A percentile compares a stretch with the other conserved stretches of the same genome.
These are phyloP conservation scores for Penicillium sp. DNA, from an alignment of 2,329 filamentous ascomycete species.

Conservation along the genomic window DNA sequence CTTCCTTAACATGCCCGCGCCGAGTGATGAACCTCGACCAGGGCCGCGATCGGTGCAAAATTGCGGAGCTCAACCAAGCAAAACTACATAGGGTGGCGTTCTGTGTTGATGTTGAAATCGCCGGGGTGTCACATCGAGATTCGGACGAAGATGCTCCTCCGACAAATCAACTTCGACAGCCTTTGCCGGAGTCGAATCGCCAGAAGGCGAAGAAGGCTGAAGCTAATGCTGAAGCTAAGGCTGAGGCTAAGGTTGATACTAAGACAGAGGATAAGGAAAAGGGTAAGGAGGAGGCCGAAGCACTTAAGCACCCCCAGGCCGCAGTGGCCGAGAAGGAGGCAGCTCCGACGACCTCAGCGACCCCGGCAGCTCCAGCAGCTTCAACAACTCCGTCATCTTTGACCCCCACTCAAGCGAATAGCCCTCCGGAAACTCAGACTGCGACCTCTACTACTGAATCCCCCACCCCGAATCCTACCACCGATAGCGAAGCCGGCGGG, in stretches of 20 bases:
- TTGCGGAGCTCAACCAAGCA: constrained; percentile 74
- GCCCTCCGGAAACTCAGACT: constrained; percentile 4
- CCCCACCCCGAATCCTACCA: constrained; percentile 3
- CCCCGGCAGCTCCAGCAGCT: background rate
- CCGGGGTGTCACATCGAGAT: constrained; percentile 80
- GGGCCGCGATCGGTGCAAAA: constrained; percentile 73
- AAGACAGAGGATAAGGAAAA: constrained; percentile 54
- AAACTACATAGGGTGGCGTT: constrained; percentile 90
- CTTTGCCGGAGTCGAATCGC: constrained; percentile 25
- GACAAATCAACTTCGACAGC: constrained; percentile 29
- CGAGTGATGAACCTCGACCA: constrained; percentile 82
- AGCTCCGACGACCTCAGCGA: background rate
- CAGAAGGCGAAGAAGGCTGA: constrained; percentile 43
- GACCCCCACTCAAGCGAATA: background rate
- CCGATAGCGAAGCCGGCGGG: constrained; percentile 27
- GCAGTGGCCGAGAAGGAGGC: constrained; percentile 58
- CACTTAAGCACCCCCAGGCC: constrained; percentile 66
- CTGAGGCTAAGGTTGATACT: constrained; percentile 60
- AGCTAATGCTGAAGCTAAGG: constrained; percentile 42
- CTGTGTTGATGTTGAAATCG: constrained; percentile 96
- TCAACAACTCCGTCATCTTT: background rate
- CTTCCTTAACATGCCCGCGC: constrained; percentile 72
- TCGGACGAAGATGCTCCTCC: constrained; percentile 49
- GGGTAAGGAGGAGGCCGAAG: constrained; percentile 71
- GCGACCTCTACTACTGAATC: constrained; percentile 4